Conservation (phyloP, 164 flowering plant genomes). For the Umbellularia californica region DNA sequence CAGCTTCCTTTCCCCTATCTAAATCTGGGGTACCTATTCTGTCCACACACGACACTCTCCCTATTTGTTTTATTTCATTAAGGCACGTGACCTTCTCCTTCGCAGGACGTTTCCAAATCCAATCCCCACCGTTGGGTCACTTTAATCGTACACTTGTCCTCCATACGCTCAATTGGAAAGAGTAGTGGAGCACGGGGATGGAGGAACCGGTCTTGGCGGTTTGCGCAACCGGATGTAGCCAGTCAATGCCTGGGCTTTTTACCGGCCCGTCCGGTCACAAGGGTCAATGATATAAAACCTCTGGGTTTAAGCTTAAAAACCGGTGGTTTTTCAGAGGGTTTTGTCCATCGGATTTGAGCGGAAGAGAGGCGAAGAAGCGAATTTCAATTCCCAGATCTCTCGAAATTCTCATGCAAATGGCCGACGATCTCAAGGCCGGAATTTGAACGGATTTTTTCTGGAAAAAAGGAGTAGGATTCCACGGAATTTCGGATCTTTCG, state of each 20-base stretch:
- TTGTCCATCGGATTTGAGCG: conserved; percentile 12
- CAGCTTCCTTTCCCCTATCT: no score
- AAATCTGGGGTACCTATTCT: no score
- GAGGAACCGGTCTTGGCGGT: conserved; percentile 26
- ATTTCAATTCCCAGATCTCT: conserved; percentile 9
- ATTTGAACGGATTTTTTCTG: background rate
- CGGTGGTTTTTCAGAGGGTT: conserved; percentile 23
- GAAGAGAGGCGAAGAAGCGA: background rate
- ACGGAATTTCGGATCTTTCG: conserved; percentile 3
- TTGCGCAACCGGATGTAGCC: conserved; percentile 9
- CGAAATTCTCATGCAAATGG: background rate
- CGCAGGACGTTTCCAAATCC: no score
- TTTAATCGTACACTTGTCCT: background rate
- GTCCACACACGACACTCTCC: no score
- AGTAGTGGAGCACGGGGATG: conserved; percentile 19
- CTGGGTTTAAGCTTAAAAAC: conserved; percentile 21
- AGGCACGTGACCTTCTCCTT: no score
- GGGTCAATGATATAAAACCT: conserved; percentile 24
- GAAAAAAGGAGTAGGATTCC: conserved; percentile 1
- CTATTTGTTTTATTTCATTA: no score
- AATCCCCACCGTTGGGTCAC: background rate
- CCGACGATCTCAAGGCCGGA: conserved; percentile 10
- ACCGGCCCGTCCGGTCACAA: conserved; percentile 5
- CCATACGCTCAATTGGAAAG: background rate
- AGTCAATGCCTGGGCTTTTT: background rate